Evolutionary conservation across 495 filamentous ascomycete genomes (phyloP).

Genomic region (Ascodesmis nigricans): DNA sequence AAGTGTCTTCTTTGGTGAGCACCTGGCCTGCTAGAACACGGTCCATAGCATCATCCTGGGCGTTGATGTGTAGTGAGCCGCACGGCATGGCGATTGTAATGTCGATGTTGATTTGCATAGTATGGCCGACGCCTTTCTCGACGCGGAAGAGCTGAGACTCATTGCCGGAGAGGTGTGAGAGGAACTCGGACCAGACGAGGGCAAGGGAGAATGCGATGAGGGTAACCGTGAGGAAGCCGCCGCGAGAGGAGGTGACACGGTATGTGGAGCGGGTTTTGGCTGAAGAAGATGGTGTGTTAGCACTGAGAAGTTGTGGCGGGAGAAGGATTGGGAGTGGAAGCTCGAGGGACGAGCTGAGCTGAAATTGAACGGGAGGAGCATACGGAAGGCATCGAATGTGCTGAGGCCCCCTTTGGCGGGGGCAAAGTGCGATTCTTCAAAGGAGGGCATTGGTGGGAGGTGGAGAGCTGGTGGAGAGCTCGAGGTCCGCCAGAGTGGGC

Average conservation of each 20-base stretch:
- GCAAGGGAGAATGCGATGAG: constrained; percentile 48
- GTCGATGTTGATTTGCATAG: constrained; percentile 87
- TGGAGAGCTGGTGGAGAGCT: too few relatives aligned
- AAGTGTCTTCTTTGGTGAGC: constrained; percentile 53
- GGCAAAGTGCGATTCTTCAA: too few relatives aligned
- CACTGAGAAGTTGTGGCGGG: constrained; percentile 2
- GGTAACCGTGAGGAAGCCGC: constrained; percentile 79
- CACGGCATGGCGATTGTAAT: constrained; percentile 83
- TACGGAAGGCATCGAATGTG: constrained; percentile 96
- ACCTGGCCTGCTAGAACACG: constrained; percentile 61
- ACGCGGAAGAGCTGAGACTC: constrained; percentile 81
- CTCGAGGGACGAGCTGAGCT: neutral
- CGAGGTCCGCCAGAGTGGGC: too few relatives aligned
- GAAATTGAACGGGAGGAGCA: constrained; percentile 23
- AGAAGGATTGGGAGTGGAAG: neutral
- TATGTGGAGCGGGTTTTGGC: constrained; percentile 84
- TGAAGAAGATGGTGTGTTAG: constrained; percentile 25
- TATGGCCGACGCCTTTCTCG: constrained; percentile 73
- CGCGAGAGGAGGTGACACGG: constrained; percentile 53
- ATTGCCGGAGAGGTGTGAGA: constrained; percentile 58
- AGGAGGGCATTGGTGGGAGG: too few relatives aligned
- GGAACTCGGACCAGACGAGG: constrained; percentile 54
- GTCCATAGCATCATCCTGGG: constrained; percentile 88
- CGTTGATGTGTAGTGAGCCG: constrained; percentile 75
- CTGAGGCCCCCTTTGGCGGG: constrained; percentile 25